These are phyloP conservation scores for Trametes meyenii DNA, from an alignment of 768 basidiomycete genomes.

Conservation along the genomic window DNA sequence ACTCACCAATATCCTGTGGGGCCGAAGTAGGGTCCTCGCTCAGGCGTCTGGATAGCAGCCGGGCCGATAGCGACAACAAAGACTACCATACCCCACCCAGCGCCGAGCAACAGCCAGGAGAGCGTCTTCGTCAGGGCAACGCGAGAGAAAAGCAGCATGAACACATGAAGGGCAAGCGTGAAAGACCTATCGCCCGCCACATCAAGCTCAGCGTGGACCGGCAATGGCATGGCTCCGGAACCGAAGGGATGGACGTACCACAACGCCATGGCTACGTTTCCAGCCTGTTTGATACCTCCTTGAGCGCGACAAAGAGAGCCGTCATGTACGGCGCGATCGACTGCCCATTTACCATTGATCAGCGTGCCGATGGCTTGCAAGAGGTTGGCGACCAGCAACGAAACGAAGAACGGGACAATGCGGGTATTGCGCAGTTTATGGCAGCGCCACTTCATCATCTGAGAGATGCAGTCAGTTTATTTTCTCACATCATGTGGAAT, in stretches of 20 bases:
- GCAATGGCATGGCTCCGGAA: neutral
- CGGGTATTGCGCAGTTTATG: conserved; percentile 28
- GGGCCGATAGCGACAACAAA: conserved; percentile 43
- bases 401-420: conserved; percentile 35
- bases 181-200: conserved; percentile 32
- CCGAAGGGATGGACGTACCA: conserved; percentile 39
- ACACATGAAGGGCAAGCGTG: conserved; percentile 37
- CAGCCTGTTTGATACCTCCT: conserved; percentile 44
- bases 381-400: conserved; percentile 36
- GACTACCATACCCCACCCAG: conserved; percentile 41
- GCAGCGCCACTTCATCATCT: conserved; percentile 26
- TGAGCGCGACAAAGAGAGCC: conserved; percentile 35
- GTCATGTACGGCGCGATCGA: conserved; percentile 27
- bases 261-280: conserved; percentile 46
- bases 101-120: conserved; percentile 34
- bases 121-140: conserved; percentile 1
- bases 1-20: conserved; percentile 46
- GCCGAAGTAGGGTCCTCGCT: conserved; percentile 47
- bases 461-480: neutral
- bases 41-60: conserved; percentile 36
- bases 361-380: conserved; percentile 38
- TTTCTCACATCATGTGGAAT: neutral
- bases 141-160: conserved; percentile 43
- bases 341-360: conserved; percentile 36
- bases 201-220: neutral